These are phyloP conservation scores for Spergularia azorica DNA, from an alignment of 179 eudicot species.

Conservation along the genomic window DNA sequence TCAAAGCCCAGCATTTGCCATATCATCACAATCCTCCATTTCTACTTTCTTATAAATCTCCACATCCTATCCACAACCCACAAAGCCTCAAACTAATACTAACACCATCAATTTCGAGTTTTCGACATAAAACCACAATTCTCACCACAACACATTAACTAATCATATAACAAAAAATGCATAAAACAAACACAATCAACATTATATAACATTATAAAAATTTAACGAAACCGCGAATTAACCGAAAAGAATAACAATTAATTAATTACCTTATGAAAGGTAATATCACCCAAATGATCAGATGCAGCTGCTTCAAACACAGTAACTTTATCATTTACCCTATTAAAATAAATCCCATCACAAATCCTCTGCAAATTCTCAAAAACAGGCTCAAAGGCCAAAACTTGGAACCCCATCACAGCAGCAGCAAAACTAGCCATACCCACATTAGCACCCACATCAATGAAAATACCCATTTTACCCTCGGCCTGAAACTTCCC, in stretches of 20 bases:
- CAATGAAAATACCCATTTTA: constrained; percentile 61
- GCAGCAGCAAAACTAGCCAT: constrained; percentile 94
- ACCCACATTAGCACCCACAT: constrained; percentile 98
- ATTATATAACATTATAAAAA: background rate
- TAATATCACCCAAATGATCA: constrained; percentile 71
- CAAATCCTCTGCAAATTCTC: constrained; percentile 98
- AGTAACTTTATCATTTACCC: constrained; percentile 66
- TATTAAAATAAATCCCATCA: constrained; percentile 84
- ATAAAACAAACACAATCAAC: background rate
- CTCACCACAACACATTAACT: background rate
- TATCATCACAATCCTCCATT: too few species aligned
- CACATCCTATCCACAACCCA: background rate
- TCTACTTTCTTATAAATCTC: too few species aligned
- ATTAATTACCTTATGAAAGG: constrained; percentile 81
- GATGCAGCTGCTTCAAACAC: constrained; percentile 92
- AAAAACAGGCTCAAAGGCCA: constrained; percentile 86
- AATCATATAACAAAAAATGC: background rate
- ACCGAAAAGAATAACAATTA: background rate
- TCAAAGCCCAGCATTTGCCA: too few species aligned
- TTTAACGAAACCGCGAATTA: too few species aligned
- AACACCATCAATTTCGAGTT: background rate
- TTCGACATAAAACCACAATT: background rate
- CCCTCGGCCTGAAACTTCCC: constrained; percentile 47
- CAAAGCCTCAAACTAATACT: background rate
- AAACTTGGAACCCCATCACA: constrained; percentile 79